A percentile compares a stretch with the other conserved stretches of the same genome.
Conservation (phyloP, 2,329 filamentous ascomycete genomes). For the Cytospora piceae region DNA sequence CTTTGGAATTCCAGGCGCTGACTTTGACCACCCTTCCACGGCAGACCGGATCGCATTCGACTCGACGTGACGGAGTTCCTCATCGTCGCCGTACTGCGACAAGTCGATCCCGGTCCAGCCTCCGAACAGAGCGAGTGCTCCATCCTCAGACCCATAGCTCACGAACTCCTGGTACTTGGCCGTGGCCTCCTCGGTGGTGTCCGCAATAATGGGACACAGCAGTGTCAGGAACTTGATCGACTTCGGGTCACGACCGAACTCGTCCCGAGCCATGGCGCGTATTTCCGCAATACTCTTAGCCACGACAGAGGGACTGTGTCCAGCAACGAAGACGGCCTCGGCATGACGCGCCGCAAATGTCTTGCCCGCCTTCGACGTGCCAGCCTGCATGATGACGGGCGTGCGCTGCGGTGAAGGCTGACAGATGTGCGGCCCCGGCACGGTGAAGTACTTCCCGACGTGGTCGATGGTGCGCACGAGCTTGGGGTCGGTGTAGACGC, state of each 20-base stretch:
- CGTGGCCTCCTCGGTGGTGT: conserved; percentile 62
- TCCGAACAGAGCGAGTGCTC: conserved; percentile 66
- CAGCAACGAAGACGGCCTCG: conserved; percentile 66
- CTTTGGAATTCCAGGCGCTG: conserved; percentile 32
- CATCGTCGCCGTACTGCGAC: conserved; percentile 62
- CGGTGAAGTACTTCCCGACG: conserved; percentile 63
- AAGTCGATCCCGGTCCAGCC: conserved; percentile 71
- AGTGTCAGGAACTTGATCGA: conserved; percentile 65
- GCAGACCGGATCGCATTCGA: conserved; percentile 62
- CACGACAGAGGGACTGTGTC: conserved; percentile 59
- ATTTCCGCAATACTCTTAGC: conserved; percentile 62
- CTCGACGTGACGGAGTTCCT: conserved; percentile 65
- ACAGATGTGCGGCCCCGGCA: conserved; percentile 64
- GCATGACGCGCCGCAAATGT: conserved; percentile 66
- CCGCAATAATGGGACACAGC: conserved; percentile 61
- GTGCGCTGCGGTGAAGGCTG: conserved; percentile 67
- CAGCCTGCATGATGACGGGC: conserved; percentile 66
- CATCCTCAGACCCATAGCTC: conserved; percentile 61
- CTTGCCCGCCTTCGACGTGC: conserved; percentile 63
- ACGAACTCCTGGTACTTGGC: conserved; percentile 60
- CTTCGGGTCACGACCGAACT: conserved; percentile 55
- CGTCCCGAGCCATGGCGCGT: conserved; percentile 50
- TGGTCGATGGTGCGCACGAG: conserved; percentile 70
- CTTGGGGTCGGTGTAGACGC: conserved; percentile 56
- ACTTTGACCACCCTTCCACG: conserved; percentile 51